These are phyloP conservation scores for Cladosporium colombiae DNA, from an alignment of 2,329 filamentous ascomycete genomes.

Conservation along the genomic window DNA sequence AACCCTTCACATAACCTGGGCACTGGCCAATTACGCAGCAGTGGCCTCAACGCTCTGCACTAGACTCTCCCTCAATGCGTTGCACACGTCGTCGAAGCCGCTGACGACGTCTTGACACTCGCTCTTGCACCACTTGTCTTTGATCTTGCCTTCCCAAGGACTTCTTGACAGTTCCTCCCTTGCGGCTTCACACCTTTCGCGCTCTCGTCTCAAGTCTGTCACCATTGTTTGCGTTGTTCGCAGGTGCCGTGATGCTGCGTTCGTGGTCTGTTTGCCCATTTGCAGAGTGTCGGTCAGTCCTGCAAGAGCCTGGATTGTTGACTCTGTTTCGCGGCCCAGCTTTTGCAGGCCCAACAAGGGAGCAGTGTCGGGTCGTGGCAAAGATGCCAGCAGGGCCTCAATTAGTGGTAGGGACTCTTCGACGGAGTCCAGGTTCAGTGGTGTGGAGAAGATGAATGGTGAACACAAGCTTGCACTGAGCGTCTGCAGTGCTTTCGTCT, in stretches of 20 bases:
- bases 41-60: conserved; percentile 13
- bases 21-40: background rate
- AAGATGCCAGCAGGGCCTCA: conserved; percentile 62
- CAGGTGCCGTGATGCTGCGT: conserved; percentile 75
- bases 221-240: conserved; percentile 83
- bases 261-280: conserved; percentile 87
- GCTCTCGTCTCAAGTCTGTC: conserved; percentile 78
- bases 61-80: conserved; percentile 67
- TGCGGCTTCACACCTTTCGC: conserved; percentile 79
- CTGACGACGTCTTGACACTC: conserved; percentile 86
- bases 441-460: conserved; percentile 64
- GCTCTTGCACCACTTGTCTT: conserved; percentile 75
- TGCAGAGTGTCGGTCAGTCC: conserved; percentile 89
- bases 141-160: conserved; percentile 73
- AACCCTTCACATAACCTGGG: background rate
- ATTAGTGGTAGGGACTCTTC: conserved; percentile 71
- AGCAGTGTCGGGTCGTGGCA: conserved; percentile 67
- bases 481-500: conserved; percentile 73
- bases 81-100: conserved; percentile 89
- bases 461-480: conserved; percentile 69
- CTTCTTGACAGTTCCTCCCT: conserved; percentile 77
- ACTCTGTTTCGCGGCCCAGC: conserved; percentile 64
- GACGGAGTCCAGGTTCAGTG: conserved; percentile 64
- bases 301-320: conserved; percentile 77
- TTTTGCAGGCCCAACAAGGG: conserved; percentile 68